Evolutionary conservation across 306 rosid species (phyloP).

Genomic region (Inga leiocalycina): DNA sequence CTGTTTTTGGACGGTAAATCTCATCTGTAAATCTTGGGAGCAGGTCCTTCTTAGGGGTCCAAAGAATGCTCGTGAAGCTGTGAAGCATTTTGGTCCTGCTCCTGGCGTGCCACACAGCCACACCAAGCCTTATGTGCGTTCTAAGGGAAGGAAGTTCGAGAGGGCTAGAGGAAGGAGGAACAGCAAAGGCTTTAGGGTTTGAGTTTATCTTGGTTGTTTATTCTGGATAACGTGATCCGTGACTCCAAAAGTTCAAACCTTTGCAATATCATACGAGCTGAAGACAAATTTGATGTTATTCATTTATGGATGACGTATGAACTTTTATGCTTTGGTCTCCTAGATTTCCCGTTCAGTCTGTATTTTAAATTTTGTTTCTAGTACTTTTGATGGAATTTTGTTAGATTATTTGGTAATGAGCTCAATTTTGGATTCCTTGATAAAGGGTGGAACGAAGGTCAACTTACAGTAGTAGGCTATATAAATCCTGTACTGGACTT

Average conservation of each 20-base stretch:
- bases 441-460: background rate
- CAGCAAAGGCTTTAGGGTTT: constrained; percentile 75
- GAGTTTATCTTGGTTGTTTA: constrained; percentile 25
- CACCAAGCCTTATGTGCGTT: constrained; percentile 70
- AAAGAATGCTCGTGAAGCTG: constrained; percentile 85
- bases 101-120: constrained; percentile 95
- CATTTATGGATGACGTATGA: constrained; percentile 17
- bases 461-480: background rate
- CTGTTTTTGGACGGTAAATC: background rate
- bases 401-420: background rate
- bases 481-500: too few species aligned
- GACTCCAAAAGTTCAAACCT: constrained; percentile 34
- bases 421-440: background rate
- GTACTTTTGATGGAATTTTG: background rate
- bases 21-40: background rate
- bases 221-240: constrained; percentile 31
- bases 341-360: background rate
- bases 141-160: constrained; percentile 86
- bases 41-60: constrained; percentile 87
- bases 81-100: constrained; percentile 87
- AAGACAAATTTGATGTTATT: constrained; percentile 15
- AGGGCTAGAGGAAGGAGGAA: constrained; percentile 83
- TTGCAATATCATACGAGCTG: constrained; percentile 28
- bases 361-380: background rate
- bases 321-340: constrained; percentile 3